phyloP scores from a whole-genome alignment of 257 asterid species.

The Eucommia ulmoides region DNA sequence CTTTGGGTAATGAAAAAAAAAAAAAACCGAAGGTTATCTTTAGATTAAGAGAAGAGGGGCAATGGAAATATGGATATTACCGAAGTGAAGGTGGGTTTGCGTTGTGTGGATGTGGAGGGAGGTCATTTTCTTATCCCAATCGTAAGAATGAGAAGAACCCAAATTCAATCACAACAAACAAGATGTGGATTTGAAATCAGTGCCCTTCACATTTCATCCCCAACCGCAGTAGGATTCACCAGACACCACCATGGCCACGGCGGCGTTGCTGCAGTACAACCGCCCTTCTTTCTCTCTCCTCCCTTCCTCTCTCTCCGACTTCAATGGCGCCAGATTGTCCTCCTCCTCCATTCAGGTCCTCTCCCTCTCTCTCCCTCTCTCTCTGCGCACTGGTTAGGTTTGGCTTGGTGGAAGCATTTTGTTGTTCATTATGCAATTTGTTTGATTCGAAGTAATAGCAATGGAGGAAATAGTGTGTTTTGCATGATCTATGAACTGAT shows the following conservation, averaged over 20 bases:
- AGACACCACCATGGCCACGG: constrained; percentile 35
- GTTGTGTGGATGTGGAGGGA: too few species aligned
- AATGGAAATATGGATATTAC: too few species aligned
- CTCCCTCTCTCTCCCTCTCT: not conserved
- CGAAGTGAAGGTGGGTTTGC: too few species aligned
- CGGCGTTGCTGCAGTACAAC: constrained; percentile 64
- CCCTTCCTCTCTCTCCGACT: constrained; percentile 67
- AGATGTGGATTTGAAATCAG: constrained; percentile 8
- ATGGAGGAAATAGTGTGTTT: too few species aligned
- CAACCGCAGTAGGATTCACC: constrained; percentile 3
- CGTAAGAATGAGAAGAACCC: constrained; percentile 39
- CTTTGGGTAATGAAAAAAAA: too few species aligned
- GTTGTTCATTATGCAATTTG: not conserved
- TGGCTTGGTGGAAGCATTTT: not conserved
- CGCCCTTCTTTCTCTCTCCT: constrained; percentile 50
- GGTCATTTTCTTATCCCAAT: constrained; percentile 65
- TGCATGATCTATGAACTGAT: too few species aligned
- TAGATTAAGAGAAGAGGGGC: too few species aligned
- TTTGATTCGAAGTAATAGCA: not conserved
- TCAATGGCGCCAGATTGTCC: constrained; percentile 62
- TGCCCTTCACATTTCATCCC: constrained; percentile 14
- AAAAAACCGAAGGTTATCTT: too few species aligned
- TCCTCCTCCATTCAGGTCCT: constrained; percentile 60
- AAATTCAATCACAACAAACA: constrained; percentile 9
- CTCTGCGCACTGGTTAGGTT: not conserved